A percentile compares a stretch with the other conserved stretches of the same genome.
phyloP scores from a whole-genome alignment of 2,329 filamentous ascomycete species.

The Trichoderma breve region DNA sequence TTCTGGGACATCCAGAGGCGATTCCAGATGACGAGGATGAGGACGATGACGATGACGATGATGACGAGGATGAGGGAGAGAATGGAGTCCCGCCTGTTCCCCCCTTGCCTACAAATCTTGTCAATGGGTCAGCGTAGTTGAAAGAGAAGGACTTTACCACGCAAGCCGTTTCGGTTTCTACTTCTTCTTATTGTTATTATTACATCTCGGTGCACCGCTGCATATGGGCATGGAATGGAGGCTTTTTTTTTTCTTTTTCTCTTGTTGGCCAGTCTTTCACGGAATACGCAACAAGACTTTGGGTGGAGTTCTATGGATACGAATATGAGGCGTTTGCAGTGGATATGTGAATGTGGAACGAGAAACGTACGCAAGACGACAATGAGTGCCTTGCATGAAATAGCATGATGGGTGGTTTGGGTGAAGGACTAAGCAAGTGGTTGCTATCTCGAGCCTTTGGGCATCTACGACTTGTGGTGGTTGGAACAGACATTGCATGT shows the following conservation, averaged over 20 bases:
- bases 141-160: neutral
- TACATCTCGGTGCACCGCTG: slow-evolving; percentile 3
- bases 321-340: slow-evolving; percentile 9
- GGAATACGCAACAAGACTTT: neutral
- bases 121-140: slow-evolving; percentile 35
- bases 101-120: slow-evolving; percentile 36
- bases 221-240: neutral
- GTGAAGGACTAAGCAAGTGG: too few species aligned
- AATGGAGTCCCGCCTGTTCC: slow-evolving; percentile 41
- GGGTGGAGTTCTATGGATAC: slow-evolving; percentile 10
- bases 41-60: slow-evolving; percentile 51
- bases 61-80: slow-evolving; percentile 22
- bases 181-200: neutral
- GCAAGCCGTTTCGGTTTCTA: neutral
- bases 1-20: slow-evolving; percentile 75
- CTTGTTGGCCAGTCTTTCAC: neutral
- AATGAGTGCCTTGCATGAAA: neutral
- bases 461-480: neutral
- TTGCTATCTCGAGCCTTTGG: neutral
- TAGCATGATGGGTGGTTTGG: neutral
- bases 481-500: neutral
- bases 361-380: neutral
- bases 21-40: slow-evolving; percentile 63
- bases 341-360: neutral
- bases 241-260: neutral